Conservation (phyloP, 805 yeast species). For the Henningerozyma blattae region DNA sequence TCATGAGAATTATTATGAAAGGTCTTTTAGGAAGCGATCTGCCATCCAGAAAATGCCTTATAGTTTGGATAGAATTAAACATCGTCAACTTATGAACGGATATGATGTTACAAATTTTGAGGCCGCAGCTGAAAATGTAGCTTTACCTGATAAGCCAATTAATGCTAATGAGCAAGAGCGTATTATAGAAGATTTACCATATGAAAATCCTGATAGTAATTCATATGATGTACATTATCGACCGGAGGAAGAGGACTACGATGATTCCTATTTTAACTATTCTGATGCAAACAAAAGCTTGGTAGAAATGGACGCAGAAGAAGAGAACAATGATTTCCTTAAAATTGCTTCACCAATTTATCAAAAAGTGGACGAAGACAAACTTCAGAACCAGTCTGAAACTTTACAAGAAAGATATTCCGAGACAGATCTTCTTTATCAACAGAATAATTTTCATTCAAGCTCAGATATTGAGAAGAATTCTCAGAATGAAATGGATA, state of each 20-base stretch:
- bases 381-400: too few relatives aligned
- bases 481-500: background rate
- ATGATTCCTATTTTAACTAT: background rate
- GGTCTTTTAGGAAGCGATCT: conserved; percentile 20
- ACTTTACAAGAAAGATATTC: background rate
- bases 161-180: background rate
- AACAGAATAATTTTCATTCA: background rate
- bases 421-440: background rate
- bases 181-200: background rate
- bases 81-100: conserved; percentile 21
- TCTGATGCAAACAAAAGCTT: background rate
- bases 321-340: background rate
- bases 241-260: background rate
- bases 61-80: conserved; percentile 23
- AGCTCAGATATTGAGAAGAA: background rate
- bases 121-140: conserved; percentile 10
- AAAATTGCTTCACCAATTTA: too few relatives aligned
- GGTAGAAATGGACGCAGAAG: background rate
- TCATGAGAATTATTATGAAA: too few relatives aligned
- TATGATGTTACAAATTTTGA: conserved; percentile 18
- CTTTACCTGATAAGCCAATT: conserved; percentile 7
- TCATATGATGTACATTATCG: background rate
- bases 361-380: too few relatives aligned
- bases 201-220: background rate
- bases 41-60: conserved; percentile 27